A percentile compares a stretch with the other conserved stretches of the same genome.
Conservation (phyloP, 1,284 basidiomycete genomes). For the Phellopilus nigrolimitatus region DNA sequence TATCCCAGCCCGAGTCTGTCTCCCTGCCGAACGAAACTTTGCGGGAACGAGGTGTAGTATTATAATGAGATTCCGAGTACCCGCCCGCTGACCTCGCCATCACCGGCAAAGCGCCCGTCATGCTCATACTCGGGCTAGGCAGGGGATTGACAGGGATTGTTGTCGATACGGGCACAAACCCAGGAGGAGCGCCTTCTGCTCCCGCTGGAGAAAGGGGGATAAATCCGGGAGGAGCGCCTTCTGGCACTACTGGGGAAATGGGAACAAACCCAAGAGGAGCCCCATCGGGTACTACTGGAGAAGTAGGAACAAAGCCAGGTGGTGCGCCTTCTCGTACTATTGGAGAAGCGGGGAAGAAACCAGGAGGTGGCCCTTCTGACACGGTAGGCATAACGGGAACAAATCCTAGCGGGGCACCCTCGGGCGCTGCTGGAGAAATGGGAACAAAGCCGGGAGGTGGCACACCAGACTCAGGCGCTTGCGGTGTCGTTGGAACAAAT, state of each 20-base stretch:
- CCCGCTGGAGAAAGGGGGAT: too few species aligned
- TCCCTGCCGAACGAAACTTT: slow-evolving; percentile 8
- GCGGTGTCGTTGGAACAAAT: slow-evolving; percentile 1
- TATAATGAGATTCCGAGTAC: neutral
- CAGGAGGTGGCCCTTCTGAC: neutral
- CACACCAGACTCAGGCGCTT: neutral
- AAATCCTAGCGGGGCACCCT: neutral
- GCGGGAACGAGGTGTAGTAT: neutral
- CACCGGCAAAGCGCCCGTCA: slow-evolving; percentile 13
- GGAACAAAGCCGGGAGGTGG: slow-evolving; percentile 10
- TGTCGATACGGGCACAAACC: slow-evolving; percentile 9
- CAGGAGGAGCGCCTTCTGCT: too few species aligned
- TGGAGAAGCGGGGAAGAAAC: slow-evolving; percentile 5
- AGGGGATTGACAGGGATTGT: slow-evolving; percentile 1
- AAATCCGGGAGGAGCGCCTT: neutral
- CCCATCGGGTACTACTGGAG: neutral
- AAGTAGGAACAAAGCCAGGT: slow-evolving; percentile 10
- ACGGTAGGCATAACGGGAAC: neutral
- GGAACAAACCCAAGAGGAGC: slow-evolving; percentile 11
- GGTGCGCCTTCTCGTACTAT: neutral
- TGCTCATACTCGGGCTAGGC: slow-evolving; percentile 11
- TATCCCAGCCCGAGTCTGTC: slow-evolving; percentile 16
- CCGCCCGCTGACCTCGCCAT: slow-evolving; percentile 6
- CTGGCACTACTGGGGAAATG: neutral
- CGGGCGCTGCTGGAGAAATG: neutral